Base-by-base conservation (phyloP, 257 asterid species). In the Echium plantagineum region DNA sequence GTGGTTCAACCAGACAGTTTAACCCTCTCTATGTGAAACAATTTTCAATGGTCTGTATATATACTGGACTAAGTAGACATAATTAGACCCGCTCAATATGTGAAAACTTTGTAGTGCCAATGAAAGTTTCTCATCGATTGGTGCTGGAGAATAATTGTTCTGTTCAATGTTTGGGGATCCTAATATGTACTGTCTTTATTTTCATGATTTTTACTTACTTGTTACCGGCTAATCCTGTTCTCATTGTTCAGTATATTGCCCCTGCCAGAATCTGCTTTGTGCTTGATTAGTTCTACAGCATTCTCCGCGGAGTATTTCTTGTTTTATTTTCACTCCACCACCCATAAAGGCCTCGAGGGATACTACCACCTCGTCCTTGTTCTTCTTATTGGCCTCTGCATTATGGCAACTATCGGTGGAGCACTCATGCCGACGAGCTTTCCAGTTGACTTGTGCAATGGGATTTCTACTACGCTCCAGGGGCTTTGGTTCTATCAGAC, bases 401-500 rank as follows among this genome's bases (percentile, higher is more conserved):
- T 93, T 58, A 0, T 83, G 35, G 78, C 96, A 0, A 80, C 86
- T 0, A 24, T 83, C 2, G 73, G 80, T 13, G 95, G 99, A 64
- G 88, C 95, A 63, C 78, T 93, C n/a, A 28, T 85, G 78, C 97
- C 99, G 0, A 78, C 87, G 6, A 81, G 91, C 65, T 89, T 93
- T 69, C 95, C 95, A 0, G 74, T 75, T 1, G 97, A 93, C 69
- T 58, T 93, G 66, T 72, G 78, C 74, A 78, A 77, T 21, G 94
- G 96, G 67, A 80, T 93, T 32, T 83, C 83, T 6, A 81, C 83
- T 21, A 77, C 94, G 0, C 96, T 93, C 31, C 99, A 93, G 74
- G 99, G 99, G 69, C 96, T 93, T 46, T 89, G 99, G 97, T 93
- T 89, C 86, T 93, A 89, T 48, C 99, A 93, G 58, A 93, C 97